A percentile compares a stretch with the other conserved stretches of the same genome.
phyloP scores from a whole-genome alignment of 140 eudicot species.

The Senecio squalidus region DNA sequence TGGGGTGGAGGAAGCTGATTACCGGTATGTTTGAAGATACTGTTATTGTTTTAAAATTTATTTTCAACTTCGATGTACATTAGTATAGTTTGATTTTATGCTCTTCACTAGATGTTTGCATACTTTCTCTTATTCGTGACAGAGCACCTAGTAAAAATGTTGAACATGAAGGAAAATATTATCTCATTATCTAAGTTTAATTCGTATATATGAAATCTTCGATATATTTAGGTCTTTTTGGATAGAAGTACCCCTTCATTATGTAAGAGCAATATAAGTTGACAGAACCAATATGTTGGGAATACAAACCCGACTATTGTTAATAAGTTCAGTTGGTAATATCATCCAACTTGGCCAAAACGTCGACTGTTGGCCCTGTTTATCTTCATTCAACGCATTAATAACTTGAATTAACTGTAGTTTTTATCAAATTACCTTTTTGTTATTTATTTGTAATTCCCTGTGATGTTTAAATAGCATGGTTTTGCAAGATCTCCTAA shows the following conservation, averaged over 20 bases:
- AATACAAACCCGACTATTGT: neutral
- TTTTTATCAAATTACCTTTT: conserved; percentile 2
- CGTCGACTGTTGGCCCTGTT: no score
- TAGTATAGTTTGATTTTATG: conserved; percentile 1
- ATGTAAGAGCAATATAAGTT: conserved; percentile 7
- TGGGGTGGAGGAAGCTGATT: conserved; percentile 78
- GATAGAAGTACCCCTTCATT: neutral
- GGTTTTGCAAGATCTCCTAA: conserved; percentile 85
- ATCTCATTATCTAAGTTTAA: neutral
- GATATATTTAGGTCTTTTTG: neutral
- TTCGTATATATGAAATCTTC: neutral
- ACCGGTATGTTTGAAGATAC: conserved; percentile 55
- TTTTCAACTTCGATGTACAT: conserved; percentile 9
- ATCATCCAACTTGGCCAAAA: conserved; percentile 13
- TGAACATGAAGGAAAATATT: neutral
- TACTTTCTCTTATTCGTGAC: no score
- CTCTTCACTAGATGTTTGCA: no score
- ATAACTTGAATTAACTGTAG: conserved; percentile 2
- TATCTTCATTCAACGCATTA: no score
- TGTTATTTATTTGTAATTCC: conserved; percentile 30
- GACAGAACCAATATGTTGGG: neutral
- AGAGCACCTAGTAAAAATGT: conserved; percentile 4
- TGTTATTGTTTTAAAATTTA: conserved; percentile 2
- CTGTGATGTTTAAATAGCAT: conserved; percentile 59
- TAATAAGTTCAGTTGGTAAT: neutral